phyloP scores from a whole-genome alignment of 2,329 filamentous ascomycete genomes.

The Aspergillus pseudonomiae region DNA sequence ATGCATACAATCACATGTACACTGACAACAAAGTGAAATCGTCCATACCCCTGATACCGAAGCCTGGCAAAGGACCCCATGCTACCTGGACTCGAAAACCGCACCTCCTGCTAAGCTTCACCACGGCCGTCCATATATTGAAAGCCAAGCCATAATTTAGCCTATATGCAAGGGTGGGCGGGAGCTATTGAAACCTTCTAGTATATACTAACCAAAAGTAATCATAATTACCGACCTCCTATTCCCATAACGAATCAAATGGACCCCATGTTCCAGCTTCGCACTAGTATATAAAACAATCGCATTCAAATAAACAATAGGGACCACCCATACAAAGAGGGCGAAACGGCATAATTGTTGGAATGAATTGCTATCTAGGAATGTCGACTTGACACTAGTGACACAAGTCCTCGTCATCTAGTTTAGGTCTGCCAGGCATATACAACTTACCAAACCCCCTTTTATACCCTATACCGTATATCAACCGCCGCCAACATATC shows the following conservation, averaged over 20 bases:
- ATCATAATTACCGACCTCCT: neutral
- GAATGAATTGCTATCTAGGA: neutral
- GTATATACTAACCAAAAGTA: constrained; percentile 7
- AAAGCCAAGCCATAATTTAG: neutral
- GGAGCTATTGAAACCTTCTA: neutral
- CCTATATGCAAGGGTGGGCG: neutral
- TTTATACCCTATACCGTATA: neutral
- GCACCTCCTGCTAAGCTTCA: neutral
- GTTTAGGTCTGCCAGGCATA: neutral
- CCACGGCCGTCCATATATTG: neutral
- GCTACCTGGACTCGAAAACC: neutral
- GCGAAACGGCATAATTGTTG: neutral
- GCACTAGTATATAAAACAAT: neutral
- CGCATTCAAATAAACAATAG: neutral
- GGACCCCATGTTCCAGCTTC: neutral
- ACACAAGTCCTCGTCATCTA: neutral
- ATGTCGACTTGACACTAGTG: neutral
- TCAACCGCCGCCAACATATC: neutral
- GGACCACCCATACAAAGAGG: neutral
- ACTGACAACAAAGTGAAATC: neutral
- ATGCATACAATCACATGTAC: neutral
- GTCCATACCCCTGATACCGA: neutral
- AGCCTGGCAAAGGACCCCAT: neutral
- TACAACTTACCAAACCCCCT: neutral
- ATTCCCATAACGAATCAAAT: neutral